phyloP scores from a whole-genome alignment of 2,329 filamentous ascomycete species.

The Sarocladium strictum region DNA sequence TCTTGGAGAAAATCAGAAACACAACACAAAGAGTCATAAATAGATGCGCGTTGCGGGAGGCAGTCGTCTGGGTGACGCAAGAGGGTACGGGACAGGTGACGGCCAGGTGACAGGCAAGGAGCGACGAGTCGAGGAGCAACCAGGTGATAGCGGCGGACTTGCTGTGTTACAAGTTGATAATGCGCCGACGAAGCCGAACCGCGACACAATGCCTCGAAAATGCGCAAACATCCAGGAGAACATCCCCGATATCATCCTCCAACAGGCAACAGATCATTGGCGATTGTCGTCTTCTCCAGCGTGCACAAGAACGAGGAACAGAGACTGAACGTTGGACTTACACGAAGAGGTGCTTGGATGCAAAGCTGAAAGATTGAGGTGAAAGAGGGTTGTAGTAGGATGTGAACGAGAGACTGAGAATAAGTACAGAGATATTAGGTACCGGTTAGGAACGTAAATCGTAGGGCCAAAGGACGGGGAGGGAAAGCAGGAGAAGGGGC shows the following conservation, averaged over 20 bases:
- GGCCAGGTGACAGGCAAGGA: neutral
- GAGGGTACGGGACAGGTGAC: neutral
- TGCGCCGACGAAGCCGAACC: neutral
- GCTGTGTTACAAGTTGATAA: neutral
- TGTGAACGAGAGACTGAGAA: constrained; percentile 6
- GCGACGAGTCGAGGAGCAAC: neutral
- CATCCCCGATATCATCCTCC: neutral
- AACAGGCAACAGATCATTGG: neutral
- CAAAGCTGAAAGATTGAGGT: neutral
- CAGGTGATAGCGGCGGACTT: neutral
- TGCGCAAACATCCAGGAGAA: neutral
- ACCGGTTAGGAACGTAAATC: neutral
- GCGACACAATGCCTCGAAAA: neutral
- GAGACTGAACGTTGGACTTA: neutral
- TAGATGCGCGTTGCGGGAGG: neutral
- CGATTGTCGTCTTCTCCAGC: neutral
- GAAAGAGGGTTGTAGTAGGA: neutral
- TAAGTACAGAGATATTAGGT: neutral
- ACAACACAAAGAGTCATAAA: constrained; percentile 1
- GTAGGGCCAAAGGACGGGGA: neutral
- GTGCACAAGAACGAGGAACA: neutral
- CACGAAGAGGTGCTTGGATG: neutral
- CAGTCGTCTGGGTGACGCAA: neutral
- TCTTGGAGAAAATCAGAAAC: neutral
- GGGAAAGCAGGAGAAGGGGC: constrained; percentile 5